phyloP scores from a whole-genome alignment of 2,329 filamentous ascomycete genomes.

The Colletotrichum tropicicola region DNA sequence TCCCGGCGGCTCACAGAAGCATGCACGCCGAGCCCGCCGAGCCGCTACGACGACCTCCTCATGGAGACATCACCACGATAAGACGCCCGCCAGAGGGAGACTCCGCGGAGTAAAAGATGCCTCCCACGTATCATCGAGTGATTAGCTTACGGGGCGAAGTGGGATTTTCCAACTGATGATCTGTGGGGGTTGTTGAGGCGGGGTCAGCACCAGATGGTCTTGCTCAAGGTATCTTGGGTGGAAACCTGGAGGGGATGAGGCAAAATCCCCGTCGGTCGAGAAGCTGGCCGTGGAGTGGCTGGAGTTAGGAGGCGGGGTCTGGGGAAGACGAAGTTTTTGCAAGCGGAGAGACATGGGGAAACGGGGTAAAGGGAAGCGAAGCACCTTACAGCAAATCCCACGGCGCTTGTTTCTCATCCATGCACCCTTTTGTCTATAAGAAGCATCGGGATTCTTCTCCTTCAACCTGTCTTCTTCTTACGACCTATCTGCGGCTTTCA shows the following conservation, averaged over 20 bases:
- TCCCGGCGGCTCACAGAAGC: not conserved
- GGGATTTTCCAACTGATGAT: not conserved
- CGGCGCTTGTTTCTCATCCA: not conserved
- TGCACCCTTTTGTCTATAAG: not conserved
- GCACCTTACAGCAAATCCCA: too few relatives aligned
- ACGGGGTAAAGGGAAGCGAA: not conserved
- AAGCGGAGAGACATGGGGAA: constrained; percentile 10
- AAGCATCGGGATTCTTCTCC: not conserved
- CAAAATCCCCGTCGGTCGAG: not conserved
- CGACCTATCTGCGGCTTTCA: not conserved
- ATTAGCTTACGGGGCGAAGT: not conserved
- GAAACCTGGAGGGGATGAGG: not conserved
- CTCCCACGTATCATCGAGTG: not conserved
- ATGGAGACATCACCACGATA: not conserved
- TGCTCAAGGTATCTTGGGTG: too few relatives aligned
- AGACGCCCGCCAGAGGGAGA: not conserved
- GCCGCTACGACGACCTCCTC: not conserved
- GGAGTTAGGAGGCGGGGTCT: constrained; percentile 14
- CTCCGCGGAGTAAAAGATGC: too few relatives aligned
- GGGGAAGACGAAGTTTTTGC: not conserved
- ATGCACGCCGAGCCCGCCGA: not conserved
- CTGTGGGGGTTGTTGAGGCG: not conserved
- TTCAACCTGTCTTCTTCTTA: not conserved
- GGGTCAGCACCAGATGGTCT: not conserved
- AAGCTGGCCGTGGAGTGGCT: not conserved